Conservation (phyloP, 2,329 filamentous ascomycete genomes). For the Alternaria conjuncta region DNA sequence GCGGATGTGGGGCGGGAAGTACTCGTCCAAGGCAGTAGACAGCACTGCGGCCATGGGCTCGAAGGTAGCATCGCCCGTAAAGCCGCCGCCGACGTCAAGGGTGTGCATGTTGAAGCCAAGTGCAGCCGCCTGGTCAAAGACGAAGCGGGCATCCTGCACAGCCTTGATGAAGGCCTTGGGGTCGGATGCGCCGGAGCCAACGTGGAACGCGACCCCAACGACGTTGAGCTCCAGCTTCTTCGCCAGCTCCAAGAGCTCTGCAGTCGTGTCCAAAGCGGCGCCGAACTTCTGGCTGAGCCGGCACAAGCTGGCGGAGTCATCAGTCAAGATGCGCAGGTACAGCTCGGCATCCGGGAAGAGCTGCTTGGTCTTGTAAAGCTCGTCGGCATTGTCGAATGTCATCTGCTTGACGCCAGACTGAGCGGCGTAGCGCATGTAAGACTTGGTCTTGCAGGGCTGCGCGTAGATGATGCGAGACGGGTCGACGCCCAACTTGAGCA, state of each 20-base stretch:
- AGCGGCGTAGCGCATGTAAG: conserved; percentile 90
- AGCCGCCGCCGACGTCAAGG: conserved; percentile 93
- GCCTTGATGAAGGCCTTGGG: conserved; percentile 90
- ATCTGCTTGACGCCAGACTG: conserved; percentile 90
- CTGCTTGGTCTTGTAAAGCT: conserved; percentile 96
- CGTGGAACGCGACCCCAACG: conserved; percentile 96
- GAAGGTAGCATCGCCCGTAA: conserved; percentile 88
- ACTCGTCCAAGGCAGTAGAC: conserved; percentile 78
- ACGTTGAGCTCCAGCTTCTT: conserved; percentile 85
- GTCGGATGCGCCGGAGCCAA: conserved; percentile 94
- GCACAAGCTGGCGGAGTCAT: conserved; percentile 93
- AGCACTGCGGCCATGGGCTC: conserved; percentile 87
- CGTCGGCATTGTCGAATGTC: conserved; percentile 98
- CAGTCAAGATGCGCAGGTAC: conserved; percentile 91
- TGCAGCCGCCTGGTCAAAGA: conserved; percentile 83
- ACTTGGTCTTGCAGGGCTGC: conserved; percentile 99
- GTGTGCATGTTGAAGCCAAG: conserved; percentile 84
- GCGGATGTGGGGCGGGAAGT: conserved; percentile 83
- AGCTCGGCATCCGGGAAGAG: conserved; percentile 89
- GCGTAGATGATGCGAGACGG: conserved; percentile 96
- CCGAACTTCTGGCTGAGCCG: conserved; percentile 98
- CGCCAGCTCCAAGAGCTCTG: conserved; percentile 78
- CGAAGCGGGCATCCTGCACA: conserved; percentile 82
- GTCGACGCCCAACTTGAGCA: conserved; percentile 80
- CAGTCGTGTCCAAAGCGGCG: conserved; percentile 82